Base-by-base conservation (phyloP, 805 yeast species). In the Ogataea methylovora region DNA sequence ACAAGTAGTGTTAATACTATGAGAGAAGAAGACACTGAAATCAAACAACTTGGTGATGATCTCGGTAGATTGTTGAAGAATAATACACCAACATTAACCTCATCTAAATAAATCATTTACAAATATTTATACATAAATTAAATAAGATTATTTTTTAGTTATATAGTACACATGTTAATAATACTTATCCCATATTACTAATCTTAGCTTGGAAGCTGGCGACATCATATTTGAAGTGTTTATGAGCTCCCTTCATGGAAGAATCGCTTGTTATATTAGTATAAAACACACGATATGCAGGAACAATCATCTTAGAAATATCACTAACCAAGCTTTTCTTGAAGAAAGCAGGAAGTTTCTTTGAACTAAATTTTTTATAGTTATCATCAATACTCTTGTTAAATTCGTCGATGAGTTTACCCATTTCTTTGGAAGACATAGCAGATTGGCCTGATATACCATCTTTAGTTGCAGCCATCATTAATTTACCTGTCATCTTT, bases 321-420 rank as follows among this genome's bases (percentile, higher is more conserved):
- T 90, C 97, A 35, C 74, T 73, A 12, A 75, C 68, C 45, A 92
- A 60, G 36, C 69, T 72, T 38, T 71, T 67, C 40, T 77, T 76
- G 54, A 90, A 65, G 20, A 44, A 52, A 1, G 40, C 39, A 1
- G 58, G 52, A 2, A 52, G 32, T 14, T 46, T 48, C 27, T 69
- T 69, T 32, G 68, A 67, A 46, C 76, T 79, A 51, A 83, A 84
- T 37, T 71, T 76, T 21, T 68, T 69, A 17, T 81, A 71, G 23
- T 88, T 73, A 23, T 75, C 84, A 35, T 92, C 97, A 52, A 92
- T 84, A 29, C 79, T 80, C 20, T 73, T 74, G 53, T 88, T 90
- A 61, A 90, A 92, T 39, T 71, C 79, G 35, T 55, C 60, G 17
- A 54, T 44, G 29, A 56, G 46, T 43, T 73, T 74, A 60, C 85